Percentiles rank a stretch among this genome's conserved stretches.
These are phyloP conservation scores for Hamigera avellanea DNA, from an alignment of 495 filamentous ascomycete genomes.

Conservation along the genomic window DNA sequence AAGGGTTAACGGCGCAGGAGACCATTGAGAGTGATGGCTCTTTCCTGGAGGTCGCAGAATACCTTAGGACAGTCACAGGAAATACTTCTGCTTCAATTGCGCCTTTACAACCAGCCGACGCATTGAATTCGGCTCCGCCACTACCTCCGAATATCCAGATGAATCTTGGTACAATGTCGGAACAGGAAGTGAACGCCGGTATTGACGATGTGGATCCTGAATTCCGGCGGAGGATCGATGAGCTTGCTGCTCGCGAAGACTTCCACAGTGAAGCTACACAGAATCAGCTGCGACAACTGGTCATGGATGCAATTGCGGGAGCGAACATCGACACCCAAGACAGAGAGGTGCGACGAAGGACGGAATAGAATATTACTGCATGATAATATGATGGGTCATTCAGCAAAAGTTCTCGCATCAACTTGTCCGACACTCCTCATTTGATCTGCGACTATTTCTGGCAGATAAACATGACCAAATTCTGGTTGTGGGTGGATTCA, in stretches of 20 bases:
- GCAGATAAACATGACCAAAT: too few relatives aligned
- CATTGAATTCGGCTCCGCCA: constrained; percentile 34
- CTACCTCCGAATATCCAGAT: constrained; percentile 56
- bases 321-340: constrained; percentile 38
- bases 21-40: constrained; percentile 61
- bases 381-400: too few relatives aligned
- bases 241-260: constrained; percentile 60
- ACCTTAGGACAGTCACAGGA: constrained; percentile 42
- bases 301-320: constrained; percentile 55
- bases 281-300: constrained; percentile 51
- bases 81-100: constrained; percentile 12
- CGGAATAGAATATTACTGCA: constrained; percentile 26
- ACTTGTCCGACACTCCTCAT: too few relatives aligned
- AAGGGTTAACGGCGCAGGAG: constrained; percentile 59
- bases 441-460: too few relatives aligned
- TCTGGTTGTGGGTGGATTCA: too few relatives aligned
- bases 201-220: constrained; percentile 50
- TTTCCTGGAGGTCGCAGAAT: constrained; percentile 55
- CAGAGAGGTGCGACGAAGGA: constrained; percentile 49
- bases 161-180: constrained; percentile 54
- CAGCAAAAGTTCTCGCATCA: too few relatives aligned
- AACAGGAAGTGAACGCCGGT: constrained; percentile 39
- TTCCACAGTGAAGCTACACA: constrained; percentile 63
- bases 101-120: constrained; percentile 12
- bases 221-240: constrained; percentile 63